Evolutionary conservation across 2,329 filamentous ascomycete species (phyloP).

Genomic region (Arthrobotrys musiformis): DNA sequence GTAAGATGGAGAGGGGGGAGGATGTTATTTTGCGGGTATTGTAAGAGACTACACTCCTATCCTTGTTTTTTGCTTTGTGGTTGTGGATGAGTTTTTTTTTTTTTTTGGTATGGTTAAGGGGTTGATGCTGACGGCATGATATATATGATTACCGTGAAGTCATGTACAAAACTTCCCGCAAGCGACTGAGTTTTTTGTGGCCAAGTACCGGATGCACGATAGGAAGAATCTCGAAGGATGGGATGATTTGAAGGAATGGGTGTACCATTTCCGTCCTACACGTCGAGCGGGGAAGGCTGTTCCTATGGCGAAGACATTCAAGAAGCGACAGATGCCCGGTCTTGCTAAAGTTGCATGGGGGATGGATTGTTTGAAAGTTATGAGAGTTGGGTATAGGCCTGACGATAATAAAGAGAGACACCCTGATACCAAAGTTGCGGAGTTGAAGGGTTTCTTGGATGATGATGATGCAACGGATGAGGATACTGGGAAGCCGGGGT

Average conservation of each 20-base stretch:
- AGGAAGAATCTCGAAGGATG: constrained; percentile 65
- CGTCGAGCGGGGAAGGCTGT: constrained; percentile 67
- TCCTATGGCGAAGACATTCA: constrained; percentile 67
- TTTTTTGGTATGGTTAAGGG: background rate
- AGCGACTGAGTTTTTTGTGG: constrained; percentile 66
- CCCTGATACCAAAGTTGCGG: constrained; percentile 65
- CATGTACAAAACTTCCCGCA: constrained; percentile 69
- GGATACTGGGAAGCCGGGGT: background rate
- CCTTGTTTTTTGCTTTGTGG: background rate
- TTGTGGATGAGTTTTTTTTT: constrained; percentile 23
- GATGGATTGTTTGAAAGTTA: constrained; percentile 67
- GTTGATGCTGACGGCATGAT: constrained; percentile 4
- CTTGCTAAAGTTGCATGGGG: constrained; percentile 67
- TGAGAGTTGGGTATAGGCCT: constrained; percentile 57
- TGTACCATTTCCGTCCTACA: constrained; percentile 65
- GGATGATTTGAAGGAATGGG: constrained; percentile 66
- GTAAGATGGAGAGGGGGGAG: constrained; percentile 58
- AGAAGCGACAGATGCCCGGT: constrained; percentile 67
- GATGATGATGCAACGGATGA: constrained; percentile 32
- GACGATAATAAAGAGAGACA: constrained; percentile 56
- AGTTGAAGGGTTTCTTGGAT: constrained; percentile 65
- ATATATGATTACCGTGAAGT: constrained; percentile 27
- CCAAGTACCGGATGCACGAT: constrained; percentile 68
- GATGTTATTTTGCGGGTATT: constrained; percentile 61
- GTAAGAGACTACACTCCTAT: constrained; percentile 61